Conservation (phyloP, 1,139 yeast genomes). For the Petasospora fabianii region DNA sequence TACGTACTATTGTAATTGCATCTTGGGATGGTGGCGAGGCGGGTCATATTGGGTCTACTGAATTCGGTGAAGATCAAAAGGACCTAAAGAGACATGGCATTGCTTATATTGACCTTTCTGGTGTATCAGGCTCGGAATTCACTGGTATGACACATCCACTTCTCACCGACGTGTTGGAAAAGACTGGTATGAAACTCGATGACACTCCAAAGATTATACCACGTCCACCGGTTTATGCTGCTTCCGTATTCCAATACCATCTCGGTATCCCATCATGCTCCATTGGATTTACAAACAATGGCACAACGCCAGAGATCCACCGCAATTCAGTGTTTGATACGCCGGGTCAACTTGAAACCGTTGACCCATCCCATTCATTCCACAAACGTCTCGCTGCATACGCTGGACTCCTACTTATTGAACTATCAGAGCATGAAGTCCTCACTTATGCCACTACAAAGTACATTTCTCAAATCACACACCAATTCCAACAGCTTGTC, state of each 20-base stretch:
- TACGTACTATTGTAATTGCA: slow-evolving; percentile 46
- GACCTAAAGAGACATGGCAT: slow-evolving; percentile 33
- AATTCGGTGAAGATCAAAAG: slow-evolving; percentile 39
- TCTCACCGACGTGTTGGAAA: slow-evolving; percentile 22
- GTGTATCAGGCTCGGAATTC: slow-evolving; percentile 41
- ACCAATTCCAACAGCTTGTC: slow-evolving; percentile 33
- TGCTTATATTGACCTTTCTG: slow-evolving; percentile 46
- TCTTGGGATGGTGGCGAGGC: slow-evolving; percentile 51
- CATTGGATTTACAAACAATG: slow-evolving; percentile 36
- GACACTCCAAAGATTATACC: neutral
- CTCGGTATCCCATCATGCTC: slow-evolving; percentile 48
- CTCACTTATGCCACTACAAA: slow-evolving; percentile 30
- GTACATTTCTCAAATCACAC: slow-evolving; percentile 35
- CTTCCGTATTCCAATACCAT: slow-evolving; percentile 41
- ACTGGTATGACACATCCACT: slow-evolving; percentile 39
- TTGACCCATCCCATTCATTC: slow-evolving; percentile 50
- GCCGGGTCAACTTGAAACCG: slow-evolving; percentile 49
- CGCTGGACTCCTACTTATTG: slow-evolving; percentile 51
- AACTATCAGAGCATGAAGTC: slow-evolving; percentile 53
- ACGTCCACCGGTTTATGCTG: neutral
- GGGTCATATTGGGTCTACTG: slow-evolving; percentile 47
- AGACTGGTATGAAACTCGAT: slow-evolving; percentile 3
- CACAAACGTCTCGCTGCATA: slow-evolving; percentile 59
- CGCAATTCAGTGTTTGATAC: slow-evolving; percentile 61
- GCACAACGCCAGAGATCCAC: slow-evolving; percentile 39